Conservation (phyloP, 495 filamentous ascomycete genomes). For the Penicillium bialowiezense region DNA sequence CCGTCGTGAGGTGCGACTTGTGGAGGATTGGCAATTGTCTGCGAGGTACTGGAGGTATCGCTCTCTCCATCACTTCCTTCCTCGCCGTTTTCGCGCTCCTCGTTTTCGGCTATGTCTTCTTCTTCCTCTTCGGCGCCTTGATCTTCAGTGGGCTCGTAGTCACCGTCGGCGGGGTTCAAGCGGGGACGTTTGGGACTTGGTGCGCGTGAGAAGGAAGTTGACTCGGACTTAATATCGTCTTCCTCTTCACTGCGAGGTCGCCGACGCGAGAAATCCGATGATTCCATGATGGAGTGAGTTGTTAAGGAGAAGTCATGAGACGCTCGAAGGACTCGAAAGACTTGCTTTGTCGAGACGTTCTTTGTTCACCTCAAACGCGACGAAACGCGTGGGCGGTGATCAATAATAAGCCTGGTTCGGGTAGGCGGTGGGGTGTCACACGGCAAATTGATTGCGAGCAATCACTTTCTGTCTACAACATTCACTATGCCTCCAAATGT, state of each 20-base stretch:
- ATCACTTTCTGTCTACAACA: slow-evolving; percentile 2
- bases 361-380: slow-evolving; percentile 16
- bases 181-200: slow-evolving; percentile 36
- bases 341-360: slow-evolving; percentile 3
- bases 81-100: not conserved
- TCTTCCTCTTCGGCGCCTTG: slow-evolving; percentile 2
- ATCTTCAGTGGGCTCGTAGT: not conserved
- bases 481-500: slow-evolving; percentile 22
- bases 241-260: slow-evolving; percentile 28
- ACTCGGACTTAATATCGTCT: slow-evolving; percentile 23
- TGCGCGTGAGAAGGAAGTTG: slow-evolving; percentile 14
- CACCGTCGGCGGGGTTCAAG: slow-evolving; percentile 17
- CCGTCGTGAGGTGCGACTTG: slow-evolving; percentile 4
- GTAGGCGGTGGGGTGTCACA: slow-evolving; percentile 25
- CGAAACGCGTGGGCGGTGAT: slow-evolving; percentile 22
- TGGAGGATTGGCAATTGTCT: slow-evolving; percentile 1
- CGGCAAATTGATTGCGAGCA: slow-evolving; percentile 3
- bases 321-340: not conserved
- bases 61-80: not conserved
- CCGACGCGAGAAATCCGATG: slow-evolving; percentile 26
- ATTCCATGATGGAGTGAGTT: slow-evolving; percentile 26
- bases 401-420: slow-evolving; percentile 14
- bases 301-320: not conserved
- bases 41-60: not conserved
- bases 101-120: slow-evolving; percentile 3